Conservation (phyloP, 164 flowering plant genomes). For the Sedum album region DNA sequence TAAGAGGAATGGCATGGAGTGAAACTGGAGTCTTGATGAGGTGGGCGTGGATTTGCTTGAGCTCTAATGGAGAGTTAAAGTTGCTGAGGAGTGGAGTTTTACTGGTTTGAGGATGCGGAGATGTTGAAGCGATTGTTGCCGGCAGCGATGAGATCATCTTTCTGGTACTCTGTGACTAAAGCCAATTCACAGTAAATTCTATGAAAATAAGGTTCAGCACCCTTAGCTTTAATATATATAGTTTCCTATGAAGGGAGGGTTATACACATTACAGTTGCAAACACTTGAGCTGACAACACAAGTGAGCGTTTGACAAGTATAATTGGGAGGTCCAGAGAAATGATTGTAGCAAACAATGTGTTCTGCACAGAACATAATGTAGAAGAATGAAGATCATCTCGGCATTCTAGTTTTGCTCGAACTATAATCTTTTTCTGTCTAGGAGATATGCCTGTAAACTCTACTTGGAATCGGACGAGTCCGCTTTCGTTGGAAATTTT, state of each 20-base stretch:
- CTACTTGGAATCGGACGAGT: background rate
- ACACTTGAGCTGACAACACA: no score
- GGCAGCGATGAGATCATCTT: conserved; percentile 11
- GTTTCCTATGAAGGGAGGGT: background rate
- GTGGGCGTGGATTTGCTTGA: conserved; percentile 50
- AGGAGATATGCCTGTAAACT: background rate
- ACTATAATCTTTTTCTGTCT: background rate
- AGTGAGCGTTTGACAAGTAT: no score
- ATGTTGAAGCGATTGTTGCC: background rate
- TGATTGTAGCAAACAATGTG: no score
- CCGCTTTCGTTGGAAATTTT: background rate
- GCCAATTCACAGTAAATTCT: no score
- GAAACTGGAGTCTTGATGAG: conserved; percentile 40
- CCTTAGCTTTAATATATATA: background rate
- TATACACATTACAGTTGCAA: no score
- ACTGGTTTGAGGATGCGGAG: background rate
- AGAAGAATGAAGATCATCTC: background rate
- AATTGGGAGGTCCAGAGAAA: no score
- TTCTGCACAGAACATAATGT: no score
- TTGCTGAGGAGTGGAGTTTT: conserved; percentile 17
- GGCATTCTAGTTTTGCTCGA: background rate
- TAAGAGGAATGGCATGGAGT: conserved; percentile 35
- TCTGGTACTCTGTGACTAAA: background rate
- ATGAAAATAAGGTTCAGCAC: background rate
- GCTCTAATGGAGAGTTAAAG: conserved; percentile 47